Evolutionary conservation across 805 yeast genomes (phyloP), one percentile per base, ranked within the genome.

Genomic region (Wickerhamiella bombiphila): DNA sequence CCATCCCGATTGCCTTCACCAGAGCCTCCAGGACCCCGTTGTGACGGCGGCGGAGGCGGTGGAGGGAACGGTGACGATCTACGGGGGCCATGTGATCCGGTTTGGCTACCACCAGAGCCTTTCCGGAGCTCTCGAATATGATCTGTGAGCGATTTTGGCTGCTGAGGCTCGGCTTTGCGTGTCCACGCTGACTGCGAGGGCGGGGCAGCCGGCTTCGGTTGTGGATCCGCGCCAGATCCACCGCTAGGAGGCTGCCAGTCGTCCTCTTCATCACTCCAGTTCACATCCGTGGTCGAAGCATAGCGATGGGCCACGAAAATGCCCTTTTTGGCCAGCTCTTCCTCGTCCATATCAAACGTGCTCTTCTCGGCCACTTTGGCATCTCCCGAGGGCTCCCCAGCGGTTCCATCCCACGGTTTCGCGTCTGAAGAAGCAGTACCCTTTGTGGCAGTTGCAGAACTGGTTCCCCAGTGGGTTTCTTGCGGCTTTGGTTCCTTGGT

Each of bases 191-290:
- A 19, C n/a, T 24, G 32, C 24, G 34, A 1, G 5, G 33, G 26
- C 24, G 33, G 20, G 14, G 17, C 33, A 3, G 42, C 34, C 2
- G 42, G 34, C 15, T 18, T 28, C 4, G 42, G 26, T 13, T 24
- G 26, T 9, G 26, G 26, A 9, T 9, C 26, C 13, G 26, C 26
- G 9, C 13, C 13, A 13, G 26, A 9, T 9, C 26, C 26, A 9
- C 11, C 26, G 16, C 39, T 37, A 15, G 34, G 34, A 42, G 51
- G 49, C 24, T 53, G 57, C 48, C 45, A 46, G 36, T 50, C 59
- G 34, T 59, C 65, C 34, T 59, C 65, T 32, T 58, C 63, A 36
- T 57, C 63, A 28, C 53, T 63, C 65, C 65, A 60, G 45, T 52
- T 52, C 42, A 54, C 43, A 32, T 52, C 50, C 19, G 50, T 43